Evolutionary conservation across 352 stramenopile species (phyloP), one percentile per base, ranked within the genome.

Genomic region (Phytophthora macrochlamydospora): DNA sequence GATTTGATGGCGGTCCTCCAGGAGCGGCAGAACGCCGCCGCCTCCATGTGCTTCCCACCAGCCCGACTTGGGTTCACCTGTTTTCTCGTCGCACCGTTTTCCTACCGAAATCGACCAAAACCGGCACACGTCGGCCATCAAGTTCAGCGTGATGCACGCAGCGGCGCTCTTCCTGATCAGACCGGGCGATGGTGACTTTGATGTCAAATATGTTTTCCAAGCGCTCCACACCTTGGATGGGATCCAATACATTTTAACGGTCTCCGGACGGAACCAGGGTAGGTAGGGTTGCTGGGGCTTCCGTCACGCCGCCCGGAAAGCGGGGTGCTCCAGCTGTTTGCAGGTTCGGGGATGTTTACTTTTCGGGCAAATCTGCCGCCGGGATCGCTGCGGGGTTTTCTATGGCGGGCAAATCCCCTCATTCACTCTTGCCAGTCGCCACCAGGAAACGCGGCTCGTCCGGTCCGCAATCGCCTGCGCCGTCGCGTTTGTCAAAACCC

Each of bases 341-440:
- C 18, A 24, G 18, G 18, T 24, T 24, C 18, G 18, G 18, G 18
- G 12, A 33, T 67, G 62, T 60, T 69, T 65, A 68, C 53, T 50
- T 28, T 49, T 6, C 1, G n/a, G 56, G 62, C 62, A 69, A 60
- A 65, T 60, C 49, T 43, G 30, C 13, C 18, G 18, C 14, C 5
- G 14, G 13, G 50, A 65, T 63, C 51, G 18, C 46, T 33, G 51
- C 32, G 13, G 18, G 37, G 49, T 55, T 71, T 67, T 66, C 40
- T 67, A 60, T 62, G 33, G 13, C 5, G 24, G 18, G 53, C 64
- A 71, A 71, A 71, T 71, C 64, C 24, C 30, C 9, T 43, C 11
- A 37, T 31, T 11, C 28, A 50, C 48, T 72, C 65, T 72, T 72
- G 58, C 65, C 65, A 72, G 65, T 72, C 65, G 65, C 46, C 65